phyloP scores from a whole-genome alignment of 768 basidiomycete species.

The Xerocomus spinulosus region DNA sequence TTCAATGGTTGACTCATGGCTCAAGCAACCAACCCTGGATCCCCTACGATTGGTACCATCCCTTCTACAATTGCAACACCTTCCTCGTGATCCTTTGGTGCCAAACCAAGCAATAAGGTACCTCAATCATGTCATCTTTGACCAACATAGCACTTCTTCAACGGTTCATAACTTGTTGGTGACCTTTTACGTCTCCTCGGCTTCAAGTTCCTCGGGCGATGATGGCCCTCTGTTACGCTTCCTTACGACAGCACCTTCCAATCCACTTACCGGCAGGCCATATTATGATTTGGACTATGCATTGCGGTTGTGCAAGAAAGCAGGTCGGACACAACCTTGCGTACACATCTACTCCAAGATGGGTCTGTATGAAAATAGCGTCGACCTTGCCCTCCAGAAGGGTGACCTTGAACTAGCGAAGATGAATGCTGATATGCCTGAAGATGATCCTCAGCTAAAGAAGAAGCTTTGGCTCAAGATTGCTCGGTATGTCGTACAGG shows the following conservation, averaged over 20 bases:
- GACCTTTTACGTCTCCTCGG: conserved; percentile 69
- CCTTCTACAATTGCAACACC: conserved; percentile 73
- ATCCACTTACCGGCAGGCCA: conserved; percentile 79
- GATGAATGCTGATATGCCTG: conserved; percentile 91
- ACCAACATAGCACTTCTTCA: conserved; percentile 72
- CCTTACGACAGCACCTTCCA: conserved; percentile 72
- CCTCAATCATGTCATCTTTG: conserved; percentile 79
- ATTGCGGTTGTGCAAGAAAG: conserved; percentile 81
- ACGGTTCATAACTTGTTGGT: conserved; percentile 93
- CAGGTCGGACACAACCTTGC: conserved; percentile 79
- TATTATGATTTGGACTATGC: conserved; percentile 99
- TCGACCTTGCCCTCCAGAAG: conserved; percentile 90
- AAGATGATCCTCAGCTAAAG: conserved; percentile 77
- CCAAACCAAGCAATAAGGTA: conserved; percentile 89
- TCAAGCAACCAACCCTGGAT: conserved; percentile 75
- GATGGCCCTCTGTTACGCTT: conserved; percentile 80
- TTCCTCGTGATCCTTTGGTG: conserved; percentile 63
- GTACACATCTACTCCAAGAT: conserved; percentile 97
- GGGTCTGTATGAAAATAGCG: conserved; percentile 94
- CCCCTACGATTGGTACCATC: conserved; percentile 86
- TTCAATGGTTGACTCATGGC: conserved; percentile 90
- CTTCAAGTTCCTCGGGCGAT: conserved; percentile 48
- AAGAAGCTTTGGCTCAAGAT: conserved; percentile 99
- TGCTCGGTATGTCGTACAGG: conserved; percentile 96
- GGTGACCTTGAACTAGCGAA: conserved; percentile 95